Percentiles rank a stretch among this genome's conserved stretches.
These are phyloP conservation scores for Trypanosoma grayi DNA, from an alignment of 208 protist genomes.

Conservation along the genomic window DNA sequence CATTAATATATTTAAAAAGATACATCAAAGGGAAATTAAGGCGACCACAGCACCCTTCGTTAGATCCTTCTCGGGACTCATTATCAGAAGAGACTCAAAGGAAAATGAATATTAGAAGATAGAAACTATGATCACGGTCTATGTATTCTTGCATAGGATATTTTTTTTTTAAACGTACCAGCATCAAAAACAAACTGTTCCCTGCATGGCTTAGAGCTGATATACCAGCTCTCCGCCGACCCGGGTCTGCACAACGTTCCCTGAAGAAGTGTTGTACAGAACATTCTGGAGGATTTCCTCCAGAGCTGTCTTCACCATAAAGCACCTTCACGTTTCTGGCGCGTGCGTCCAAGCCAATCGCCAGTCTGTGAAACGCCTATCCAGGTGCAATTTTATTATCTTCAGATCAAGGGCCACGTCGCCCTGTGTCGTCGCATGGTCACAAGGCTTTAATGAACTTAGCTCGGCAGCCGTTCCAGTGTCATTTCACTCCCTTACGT, in stretches of 20 bases:
- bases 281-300: constrained; percentile 80
- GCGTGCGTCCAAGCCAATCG: constrained; percentile 62
- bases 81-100: background rate
- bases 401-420: constrained; percentile 83
- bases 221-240: constrained; percentile 66
- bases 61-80: too few relatives aligned
- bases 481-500: constrained; percentile 26
- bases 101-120: constrained; percentile 1
- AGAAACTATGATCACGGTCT: too few relatives aligned
- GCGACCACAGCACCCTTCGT: too few relatives aligned
- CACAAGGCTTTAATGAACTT: constrained; percentile 78
- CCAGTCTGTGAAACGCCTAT: constrained; percentile 88
- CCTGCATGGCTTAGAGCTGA: background rate
- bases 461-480: constrained; percentile 28
- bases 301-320: constrained; percentile 47
- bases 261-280: constrained; percentile 53
- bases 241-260: constrained; percentile 63
- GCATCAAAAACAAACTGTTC: background rate
- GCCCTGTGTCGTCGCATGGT: constrained; percentile 84
- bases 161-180: background rate
- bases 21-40: too few relatives aligned
- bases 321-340: constrained; percentile 54
- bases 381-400: constrained; percentile 81
- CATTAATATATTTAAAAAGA: too few relatives aligned
- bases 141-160: too few relatives aligned